Percentiles rank a stretch among this genome's conserved stretches.
phyloP scores from a whole-genome alignment of 2,329 filamentous ascomycete species.

The Trichoderma arundinaceum region DNA sequence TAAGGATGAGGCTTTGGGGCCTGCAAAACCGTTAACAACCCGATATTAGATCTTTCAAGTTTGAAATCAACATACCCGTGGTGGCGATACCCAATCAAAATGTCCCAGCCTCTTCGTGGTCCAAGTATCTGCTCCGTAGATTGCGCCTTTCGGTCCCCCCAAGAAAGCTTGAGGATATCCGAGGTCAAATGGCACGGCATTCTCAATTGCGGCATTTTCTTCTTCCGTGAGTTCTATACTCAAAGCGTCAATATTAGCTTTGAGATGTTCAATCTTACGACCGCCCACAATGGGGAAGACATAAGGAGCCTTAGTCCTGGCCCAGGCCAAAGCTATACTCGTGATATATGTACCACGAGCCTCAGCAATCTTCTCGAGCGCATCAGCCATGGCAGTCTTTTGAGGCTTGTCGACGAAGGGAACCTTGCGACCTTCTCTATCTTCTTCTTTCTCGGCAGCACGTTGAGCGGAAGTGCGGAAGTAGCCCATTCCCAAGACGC shows the following conservation, averaged over 20 bases:
- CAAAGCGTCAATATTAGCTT: constrained; percentile 64
- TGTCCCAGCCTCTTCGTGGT: constrained; percentile 23
- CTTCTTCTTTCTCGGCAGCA: constrained; percentile 9
- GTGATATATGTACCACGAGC: constrained; percentile 29
- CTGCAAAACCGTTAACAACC: neutral
- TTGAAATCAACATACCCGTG: constrained; percentile 14
- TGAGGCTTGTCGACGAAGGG: constrained; percentile 25
- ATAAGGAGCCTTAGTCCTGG: constrained; percentile 63
- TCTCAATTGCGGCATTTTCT: constrained; percentile 63
- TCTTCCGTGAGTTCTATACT: constrained; percentile 56
- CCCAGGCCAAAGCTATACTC: constrained; percentile 60
- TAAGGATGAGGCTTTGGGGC: constrained; percentile 19
- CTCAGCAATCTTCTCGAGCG: constrained; percentile 31
- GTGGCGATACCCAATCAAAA: constrained; percentile 27
- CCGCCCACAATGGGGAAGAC: constrained; percentile 67
- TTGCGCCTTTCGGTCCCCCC: constrained; percentile 11
- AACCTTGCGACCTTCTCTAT: constrained; percentile 18
- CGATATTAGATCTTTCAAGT: neutral
- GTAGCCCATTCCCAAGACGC: constrained; percentile 48
- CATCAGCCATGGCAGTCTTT: constrained; percentile 36
- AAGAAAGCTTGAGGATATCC: constrained; percentile 47
- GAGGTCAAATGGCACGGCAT: constrained; percentile 56
- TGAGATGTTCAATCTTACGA: constrained; percentile 65
- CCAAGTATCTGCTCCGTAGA: constrained; percentile 14
- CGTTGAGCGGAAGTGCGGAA: constrained; percentile 25